These are phyloP conservation scores for Kodamaea laetipori DNA, from an alignment of 805 yeast genomes.

Conservation along the genomic window DNA sequence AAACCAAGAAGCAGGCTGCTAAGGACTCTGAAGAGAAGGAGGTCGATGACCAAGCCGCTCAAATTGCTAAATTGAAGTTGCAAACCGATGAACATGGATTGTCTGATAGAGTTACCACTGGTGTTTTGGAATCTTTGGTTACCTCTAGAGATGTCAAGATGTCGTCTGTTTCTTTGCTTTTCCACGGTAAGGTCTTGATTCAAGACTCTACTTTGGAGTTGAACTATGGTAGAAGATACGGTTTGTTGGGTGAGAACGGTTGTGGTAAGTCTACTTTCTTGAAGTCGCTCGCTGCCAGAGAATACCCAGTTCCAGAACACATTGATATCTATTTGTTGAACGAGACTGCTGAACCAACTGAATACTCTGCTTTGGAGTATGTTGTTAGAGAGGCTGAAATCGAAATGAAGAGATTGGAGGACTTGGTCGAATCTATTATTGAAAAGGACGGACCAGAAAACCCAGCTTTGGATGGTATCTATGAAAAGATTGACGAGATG, in stretches of 20 bases:
- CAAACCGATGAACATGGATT: slow-evolving; percentile 93
- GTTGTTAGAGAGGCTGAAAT: slow-evolving; percentile 96
- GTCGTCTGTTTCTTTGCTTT: slow-evolving; percentile 84
- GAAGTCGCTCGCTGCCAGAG: slow-evolving; percentile 92
- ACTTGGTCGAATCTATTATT: slow-evolving; percentile 83
- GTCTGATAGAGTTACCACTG: slow-evolving; percentile 96
- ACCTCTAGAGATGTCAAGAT: slow-evolving; percentile 94
- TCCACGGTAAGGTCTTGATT: slow-evolving; percentile 96
- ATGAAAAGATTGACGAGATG: slow-evolving; percentile 94
- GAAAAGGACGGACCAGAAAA: slow-evolving; percentile 94
- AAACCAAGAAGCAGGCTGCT: slow-evolving; percentile 57
- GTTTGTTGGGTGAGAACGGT: slow-evolving; percentile 96
- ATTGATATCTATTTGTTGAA: slow-evolving; percentile 91
- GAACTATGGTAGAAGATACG: slow-evolving; percentile 97
- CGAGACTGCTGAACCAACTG: slow-evolving; percentile 97
- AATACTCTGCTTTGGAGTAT: slow-evolving; percentile 88
- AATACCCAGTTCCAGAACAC: slow-evolving; percentile 89
- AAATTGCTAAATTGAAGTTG: slow-evolving; percentile 81
- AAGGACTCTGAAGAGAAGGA: slow-evolving; percentile 55
- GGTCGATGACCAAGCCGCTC: slow-evolving; percentile 65
- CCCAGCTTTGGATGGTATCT: slow-evolving; percentile 78
- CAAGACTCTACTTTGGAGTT: slow-evolving; percentile 91
- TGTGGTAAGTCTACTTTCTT: slow-evolving; percentile 97
- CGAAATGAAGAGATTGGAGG: slow-evolving; percentile 89
- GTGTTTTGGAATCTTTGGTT: slow-evolving; percentile 85